A percentile compares a stretch with the other conserved stretches of the same genome.
These are phyloP conservation scores for Caloboletus firmus DNA, from an alignment of 1,284 basidiomycete genomes.

Conservation along the genomic window DNA sequence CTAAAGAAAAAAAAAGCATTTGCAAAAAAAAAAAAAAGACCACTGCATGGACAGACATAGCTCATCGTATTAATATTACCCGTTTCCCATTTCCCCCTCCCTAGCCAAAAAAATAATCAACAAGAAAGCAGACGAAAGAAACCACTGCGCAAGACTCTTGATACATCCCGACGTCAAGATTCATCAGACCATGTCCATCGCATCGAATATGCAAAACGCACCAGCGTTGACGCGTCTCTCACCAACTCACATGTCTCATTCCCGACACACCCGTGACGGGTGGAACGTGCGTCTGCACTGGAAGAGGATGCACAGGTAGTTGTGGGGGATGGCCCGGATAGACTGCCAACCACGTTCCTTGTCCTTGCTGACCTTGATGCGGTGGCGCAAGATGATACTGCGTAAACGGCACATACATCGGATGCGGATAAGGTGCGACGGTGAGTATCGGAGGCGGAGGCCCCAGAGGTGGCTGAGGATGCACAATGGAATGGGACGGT, in stretches of 20 bases:
- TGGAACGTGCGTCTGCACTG: conserved; percentile 12
- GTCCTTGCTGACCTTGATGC: conserved; percentile 17
- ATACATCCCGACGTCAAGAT: neutral
- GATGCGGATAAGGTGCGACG: conserved; percentile 20
- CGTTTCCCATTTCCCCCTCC: neutral
- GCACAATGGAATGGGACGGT: conserved; percentile 9
- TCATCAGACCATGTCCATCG: neutral
- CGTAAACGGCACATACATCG: conserved; percentile 28
- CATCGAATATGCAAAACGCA: neutral
- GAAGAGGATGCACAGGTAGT: conserved; percentile 21
- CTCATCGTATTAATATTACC: conserved; percentile 25
- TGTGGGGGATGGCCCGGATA: conserved; percentile 23
- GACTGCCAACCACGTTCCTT: conserved; percentile 26
- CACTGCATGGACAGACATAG: conserved; percentile 11
- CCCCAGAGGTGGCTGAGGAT: conserved; percentile 6
- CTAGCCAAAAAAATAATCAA: conserved; percentile 18
- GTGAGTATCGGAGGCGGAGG: conserved; percentile 17
- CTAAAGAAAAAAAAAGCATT: neutral
- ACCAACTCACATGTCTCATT: conserved; percentile 31
- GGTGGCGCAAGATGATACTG: conserved; percentile 21
- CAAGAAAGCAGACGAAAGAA: conserved; percentile 16
- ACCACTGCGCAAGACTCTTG: neutral
- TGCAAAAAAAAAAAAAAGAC: neutral
- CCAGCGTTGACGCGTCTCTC: conserved; percentile 11
- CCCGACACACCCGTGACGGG: conserved; percentile 26